These are phyloP conservation scores for Diaporthe caulivora DNA, from an alignment of 2,329 filamentous ascomycete genomes.

Conservation along the genomic window DNA sequence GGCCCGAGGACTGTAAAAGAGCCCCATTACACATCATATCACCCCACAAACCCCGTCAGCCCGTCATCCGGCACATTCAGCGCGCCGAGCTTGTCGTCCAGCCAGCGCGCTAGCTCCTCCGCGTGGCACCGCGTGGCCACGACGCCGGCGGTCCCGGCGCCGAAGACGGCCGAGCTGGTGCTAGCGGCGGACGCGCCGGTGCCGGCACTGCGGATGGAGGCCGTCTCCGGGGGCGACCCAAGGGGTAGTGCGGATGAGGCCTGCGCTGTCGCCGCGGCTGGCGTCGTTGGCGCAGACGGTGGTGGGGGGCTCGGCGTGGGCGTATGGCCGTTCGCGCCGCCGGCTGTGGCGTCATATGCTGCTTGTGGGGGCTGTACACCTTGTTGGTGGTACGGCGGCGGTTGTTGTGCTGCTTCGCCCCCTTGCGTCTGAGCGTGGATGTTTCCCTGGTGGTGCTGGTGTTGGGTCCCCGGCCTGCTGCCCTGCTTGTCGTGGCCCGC, in stretches of 20 bases:
- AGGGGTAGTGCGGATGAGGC: slow-evolving; percentile 30
- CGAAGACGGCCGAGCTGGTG: slow-evolving; percentile 47
- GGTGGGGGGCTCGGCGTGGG: slow-evolving; percentile 44
- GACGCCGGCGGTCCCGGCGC: slow-evolving; percentile 57
- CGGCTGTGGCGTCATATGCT: background rate
- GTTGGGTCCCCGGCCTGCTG: slow-evolving; percentile 27
- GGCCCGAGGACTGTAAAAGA: background rate
- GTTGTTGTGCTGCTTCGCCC: slow-evolving; percentile 22
- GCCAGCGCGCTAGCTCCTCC: slow-evolving; percentile 69
- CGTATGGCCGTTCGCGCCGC: slow-evolving; percentile 31
- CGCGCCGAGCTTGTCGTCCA: slow-evolving; percentile 70
- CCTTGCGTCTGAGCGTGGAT: slow-evolving; percentile 25
- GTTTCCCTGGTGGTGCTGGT: slow-evolving; percentile 30
- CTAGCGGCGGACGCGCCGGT: slow-evolving; percentile 51
- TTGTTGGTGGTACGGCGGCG: background rate
- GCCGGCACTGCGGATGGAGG: slow-evolving; percentile 60
- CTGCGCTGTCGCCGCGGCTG: background rate
- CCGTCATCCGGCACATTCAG: slow-evolving; percentile 67
- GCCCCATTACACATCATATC: background rate
- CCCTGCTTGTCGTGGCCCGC: slow-evolving; percentile 36
- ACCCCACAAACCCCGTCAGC: slow-evolving; percentile 46
- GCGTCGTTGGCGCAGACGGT: slow-evolving; percentile 30
- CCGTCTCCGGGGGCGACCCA: slow-evolving; percentile 57
- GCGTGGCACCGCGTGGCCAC: slow-evolving; percentile 67
- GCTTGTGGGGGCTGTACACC: slow-evolving; percentile 1